Evolutionary conservation across 306 rosid genomes (phyloP).

Genomic region (Malus sylvestris): DNA sequence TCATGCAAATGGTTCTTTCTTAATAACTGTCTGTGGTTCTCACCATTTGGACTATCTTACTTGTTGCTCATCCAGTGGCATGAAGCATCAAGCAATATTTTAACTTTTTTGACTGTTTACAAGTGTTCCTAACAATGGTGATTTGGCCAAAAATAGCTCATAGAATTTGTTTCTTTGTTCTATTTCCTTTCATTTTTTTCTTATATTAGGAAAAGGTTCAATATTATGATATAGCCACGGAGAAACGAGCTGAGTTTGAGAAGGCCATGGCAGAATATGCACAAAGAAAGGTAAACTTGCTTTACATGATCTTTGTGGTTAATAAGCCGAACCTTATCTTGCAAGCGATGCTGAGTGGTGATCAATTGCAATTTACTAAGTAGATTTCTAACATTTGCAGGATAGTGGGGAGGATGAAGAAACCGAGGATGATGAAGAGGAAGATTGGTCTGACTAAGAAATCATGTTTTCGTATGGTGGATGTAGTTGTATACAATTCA

Average conservation of each 20-base stretch:
- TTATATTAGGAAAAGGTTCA: conserved; percentile 77
- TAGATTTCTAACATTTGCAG: conserved; percentile 34
- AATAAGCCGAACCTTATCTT: background rate
- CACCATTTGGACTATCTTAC: background rate
- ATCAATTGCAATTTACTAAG: background rate
- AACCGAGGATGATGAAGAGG: conserved; percentile 46
- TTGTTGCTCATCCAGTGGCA: background rate
- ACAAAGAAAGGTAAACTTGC: conserved; percentile 54
- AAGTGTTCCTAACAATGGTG: background rate
- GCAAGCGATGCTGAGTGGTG: background rate
- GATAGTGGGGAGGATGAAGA: conserved; percentile 60
- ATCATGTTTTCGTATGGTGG: conserved; percentile 12
- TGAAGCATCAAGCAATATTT: background rate
- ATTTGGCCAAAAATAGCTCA: background rate
- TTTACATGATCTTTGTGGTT: conserved; percentile 5
- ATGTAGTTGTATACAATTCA: conserved; percentile 29
- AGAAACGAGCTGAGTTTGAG: conserved; percentile 85
- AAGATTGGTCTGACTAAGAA: conserved; percentile 15
- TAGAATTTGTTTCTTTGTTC: background rate
- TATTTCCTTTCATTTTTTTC: background rate
- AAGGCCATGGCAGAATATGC: conserved; percentile 60
- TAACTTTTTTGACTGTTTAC: background rate
- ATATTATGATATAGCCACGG: conserved; percentile 86
- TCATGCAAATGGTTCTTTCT: background rate
- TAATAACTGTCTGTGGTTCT: background rate